Conservation (phyloP, 2,329 filamentous ascomycete genomes). For the Penicillium thymicola region DNA sequence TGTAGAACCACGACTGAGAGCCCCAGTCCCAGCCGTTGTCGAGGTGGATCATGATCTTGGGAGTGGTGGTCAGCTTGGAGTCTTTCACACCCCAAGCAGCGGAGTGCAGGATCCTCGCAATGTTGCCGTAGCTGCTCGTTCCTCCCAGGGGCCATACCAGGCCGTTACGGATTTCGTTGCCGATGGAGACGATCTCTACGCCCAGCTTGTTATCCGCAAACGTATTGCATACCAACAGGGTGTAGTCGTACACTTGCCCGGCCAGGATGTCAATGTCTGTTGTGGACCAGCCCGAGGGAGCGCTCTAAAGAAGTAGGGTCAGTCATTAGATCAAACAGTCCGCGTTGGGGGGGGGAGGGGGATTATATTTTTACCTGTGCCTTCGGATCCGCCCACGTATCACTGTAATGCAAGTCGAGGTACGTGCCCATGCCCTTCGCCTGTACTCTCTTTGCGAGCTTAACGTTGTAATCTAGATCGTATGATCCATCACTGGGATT, state of each 20-base stretch:
- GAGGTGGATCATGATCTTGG: constrained; percentile 71
- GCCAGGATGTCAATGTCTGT: constrained; percentile 57
- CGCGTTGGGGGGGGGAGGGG: not conserved
- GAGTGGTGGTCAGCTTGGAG: constrained; percentile 54
- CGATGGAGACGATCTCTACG: constrained; percentile 64
- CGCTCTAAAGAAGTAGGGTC: constrained; percentile 34
- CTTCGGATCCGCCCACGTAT: constrained; percentile 68
- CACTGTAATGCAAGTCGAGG: constrained; percentile 64
- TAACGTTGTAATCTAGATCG: constrained; percentile 66
- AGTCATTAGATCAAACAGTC: not conserved
- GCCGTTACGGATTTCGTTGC: constrained; percentile 69
- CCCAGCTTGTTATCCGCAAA: constrained; percentile 56
- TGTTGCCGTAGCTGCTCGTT: constrained; percentile 55
- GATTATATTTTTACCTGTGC: constrained; percentile 48
- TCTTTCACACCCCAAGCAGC: constrained; percentile 64
- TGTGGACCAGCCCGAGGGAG: constrained; percentile 61
- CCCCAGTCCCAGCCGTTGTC: constrained; percentile 72
- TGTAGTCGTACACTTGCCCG: constrained; percentile 67
- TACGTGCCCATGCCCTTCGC: constrained; percentile 60
- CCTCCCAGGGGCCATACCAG: constrained; percentile 64
- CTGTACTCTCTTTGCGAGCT: constrained; percentile 63
- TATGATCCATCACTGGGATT: constrained; percentile 64
- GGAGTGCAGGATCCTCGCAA: constrained; percentile 62
- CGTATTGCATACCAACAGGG: constrained; percentile 57
- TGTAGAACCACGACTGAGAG: constrained; percentile 64